Conservation (phyloP, 2,329 filamentous ascomycete genomes). For the Lachnum nothofagi region DNA sequence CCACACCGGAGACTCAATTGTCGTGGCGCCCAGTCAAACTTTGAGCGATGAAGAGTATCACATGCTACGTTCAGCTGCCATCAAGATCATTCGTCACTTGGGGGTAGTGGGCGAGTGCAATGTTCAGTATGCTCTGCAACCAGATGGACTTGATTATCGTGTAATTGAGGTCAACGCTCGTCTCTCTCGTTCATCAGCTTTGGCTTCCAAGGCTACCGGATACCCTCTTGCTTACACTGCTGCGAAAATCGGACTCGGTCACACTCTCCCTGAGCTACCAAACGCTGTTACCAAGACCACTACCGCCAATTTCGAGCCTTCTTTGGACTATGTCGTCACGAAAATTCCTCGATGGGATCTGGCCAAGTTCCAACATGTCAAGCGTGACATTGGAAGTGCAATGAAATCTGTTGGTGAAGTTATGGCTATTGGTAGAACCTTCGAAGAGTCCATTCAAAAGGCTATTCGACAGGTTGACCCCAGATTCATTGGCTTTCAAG, state of each 20-base stretch:
- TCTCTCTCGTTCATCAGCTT: slow-evolving; percentile 91
- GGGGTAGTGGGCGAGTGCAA: slow-evolving; percentile 98
- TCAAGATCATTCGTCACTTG: slow-evolving; percentile 96
- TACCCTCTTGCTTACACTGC: slow-evolving; percentile 97
- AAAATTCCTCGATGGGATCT: slow-evolving; percentile 99
- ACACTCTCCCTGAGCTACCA: slow-evolving; percentile 89
- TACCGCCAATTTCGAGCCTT: slow-evolving; percentile 97
- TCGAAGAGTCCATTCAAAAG: slow-evolving; percentile 99
- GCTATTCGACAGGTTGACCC: slow-evolving; percentile 96
- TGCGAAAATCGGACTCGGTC: slow-evolving; percentile 94
- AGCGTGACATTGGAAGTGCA: slow-evolving; percentile 91
- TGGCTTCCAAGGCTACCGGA: slow-evolving; percentile 96
- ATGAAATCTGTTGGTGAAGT: slow-evolving; percentile 99
- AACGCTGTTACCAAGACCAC: slow-evolving; percentile 99
- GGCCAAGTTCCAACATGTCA: slow-evolving; percentile 98
- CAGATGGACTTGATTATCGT: slow-evolving; percentile 93
- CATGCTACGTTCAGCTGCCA: slow-evolving; percentile 95
- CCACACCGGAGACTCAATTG: slow-evolving; percentile 97
- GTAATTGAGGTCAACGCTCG: slow-evolving; percentile 99
- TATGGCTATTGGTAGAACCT: slow-evolving; percentile 97
- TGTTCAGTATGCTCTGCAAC: slow-evolving; percentile 94
- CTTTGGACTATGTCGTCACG: slow-evolving; percentile 93
- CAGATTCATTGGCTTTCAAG: slow-evolving; percentile 86
- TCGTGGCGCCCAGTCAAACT: slow-evolving; percentile 94
- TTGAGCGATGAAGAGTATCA: slow-evolving; percentile 98